Evolutionary conservation across 2,329 filamentous ascomycete species (phyloP).

Genomic region (Claviceps sp.): DNA sequence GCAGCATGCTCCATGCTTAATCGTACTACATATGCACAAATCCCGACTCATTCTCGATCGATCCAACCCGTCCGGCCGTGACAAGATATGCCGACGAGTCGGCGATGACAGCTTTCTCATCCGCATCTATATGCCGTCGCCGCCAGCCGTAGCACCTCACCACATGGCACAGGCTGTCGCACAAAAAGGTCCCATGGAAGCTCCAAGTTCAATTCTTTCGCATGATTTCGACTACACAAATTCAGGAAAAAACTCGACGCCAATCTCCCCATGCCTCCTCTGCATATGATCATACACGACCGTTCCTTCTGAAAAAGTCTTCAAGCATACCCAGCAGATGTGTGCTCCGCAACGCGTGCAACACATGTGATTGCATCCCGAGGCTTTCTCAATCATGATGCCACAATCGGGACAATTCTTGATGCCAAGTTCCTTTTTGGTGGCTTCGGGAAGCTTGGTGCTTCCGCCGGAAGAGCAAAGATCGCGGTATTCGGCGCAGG

Average conservation of each 20-base stretch:
- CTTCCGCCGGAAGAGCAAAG: conserved; percentile 10
- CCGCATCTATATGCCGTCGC: too few species aligned
- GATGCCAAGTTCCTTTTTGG: conserved; percentile 22
- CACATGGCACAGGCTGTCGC: too few species aligned
- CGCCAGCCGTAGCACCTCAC: too few species aligned
- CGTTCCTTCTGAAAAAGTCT: conserved; percentile 14
- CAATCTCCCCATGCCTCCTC: neutral
- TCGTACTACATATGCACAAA: too few species aligned
- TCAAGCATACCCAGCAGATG: conserved; percentile 35
- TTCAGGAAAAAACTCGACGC: neutral
- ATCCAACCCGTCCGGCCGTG: too few species aligned
- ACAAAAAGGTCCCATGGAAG: too few species aligned
- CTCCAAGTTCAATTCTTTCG: too few species aligned
- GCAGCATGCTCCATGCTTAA: too few species aligned
- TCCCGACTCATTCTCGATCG: too few species aligned
- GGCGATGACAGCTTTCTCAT: too few species aligned
- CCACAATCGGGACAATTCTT: conserved; percentile 28
- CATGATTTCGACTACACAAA: neutral
- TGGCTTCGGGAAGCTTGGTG: conserved; percentile 13
- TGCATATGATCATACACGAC: conserved; percentile 17
- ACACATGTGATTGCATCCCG: conserved; percentile 33
- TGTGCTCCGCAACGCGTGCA: conserved; percentile 27
- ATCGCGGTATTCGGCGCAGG: conserved; percentile 21
- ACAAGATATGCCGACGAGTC: too few species aligned
- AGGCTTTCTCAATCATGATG: conserved; percentile 26